Conservation (phyloP, 768 basidiomycete species). For the Boletus tomentosulus region DNA sequence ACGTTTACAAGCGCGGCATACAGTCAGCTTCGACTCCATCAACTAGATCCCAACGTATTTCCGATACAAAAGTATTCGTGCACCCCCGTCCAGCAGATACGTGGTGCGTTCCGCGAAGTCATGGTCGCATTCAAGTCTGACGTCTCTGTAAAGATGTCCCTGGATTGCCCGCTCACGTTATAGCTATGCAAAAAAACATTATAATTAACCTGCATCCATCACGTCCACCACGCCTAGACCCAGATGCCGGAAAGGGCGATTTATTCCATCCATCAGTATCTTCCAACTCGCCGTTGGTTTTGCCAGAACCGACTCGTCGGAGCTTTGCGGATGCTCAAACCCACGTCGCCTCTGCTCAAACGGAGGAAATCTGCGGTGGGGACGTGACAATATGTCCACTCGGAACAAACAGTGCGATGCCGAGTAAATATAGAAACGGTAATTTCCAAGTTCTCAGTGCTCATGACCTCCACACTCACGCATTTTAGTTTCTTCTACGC, state of each 20-base stretch:
- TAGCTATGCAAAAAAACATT: constrained; percentile 40
- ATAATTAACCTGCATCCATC: constrained; percentile 46
- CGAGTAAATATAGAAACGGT: constrained; percentile 88
- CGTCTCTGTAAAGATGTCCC: constrained; percentile 28
- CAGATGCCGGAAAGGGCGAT: constrained; percentile 24
- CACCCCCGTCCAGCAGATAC: constrained; percentile 37
- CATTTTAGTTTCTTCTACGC: constrained; percentile 64
- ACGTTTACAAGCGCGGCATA: constrained; percentile 73
- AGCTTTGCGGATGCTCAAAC: constrained; percentile 39
- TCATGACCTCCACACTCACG: background rate
- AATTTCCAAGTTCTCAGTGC: constrained; percentile 11
- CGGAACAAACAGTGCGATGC: constrained; percentile 86
- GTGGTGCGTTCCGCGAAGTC: constrained; percentile 19
- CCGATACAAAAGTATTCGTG: constrained; percentile 55
- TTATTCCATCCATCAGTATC: constrained; percentile 29
- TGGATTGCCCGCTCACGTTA: constrained; percentile 45
- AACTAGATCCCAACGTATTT: constrained; percentile 73
- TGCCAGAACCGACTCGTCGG: constrained; percentile 30
- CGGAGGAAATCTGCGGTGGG: constrained; percentile 41
- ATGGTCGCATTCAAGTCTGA: background rate
- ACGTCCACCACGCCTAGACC: constrained; percentile 36
- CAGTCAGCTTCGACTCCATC: constrained; percentile 66
- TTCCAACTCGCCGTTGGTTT: constrained; percentile 8
- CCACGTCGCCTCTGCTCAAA: background rate
- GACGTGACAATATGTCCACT: constrained; percentile 71